phyloP scores from a whole-genome alignment of 768 basidiomycete species.

The Naganishia kalamii region DNA sequence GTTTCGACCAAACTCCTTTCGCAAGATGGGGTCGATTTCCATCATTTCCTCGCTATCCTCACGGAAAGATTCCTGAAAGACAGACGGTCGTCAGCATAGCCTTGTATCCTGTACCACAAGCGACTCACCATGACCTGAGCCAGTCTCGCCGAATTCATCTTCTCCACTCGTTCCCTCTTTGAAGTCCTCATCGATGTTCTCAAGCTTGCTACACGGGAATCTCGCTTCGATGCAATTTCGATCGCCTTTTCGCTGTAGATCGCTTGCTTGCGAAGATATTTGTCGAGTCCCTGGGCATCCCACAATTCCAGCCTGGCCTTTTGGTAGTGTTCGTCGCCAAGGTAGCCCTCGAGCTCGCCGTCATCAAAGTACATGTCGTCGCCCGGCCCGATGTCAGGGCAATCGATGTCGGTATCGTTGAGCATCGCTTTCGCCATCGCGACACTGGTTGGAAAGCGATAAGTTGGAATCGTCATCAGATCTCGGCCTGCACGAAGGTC shows the following conservation, averaged over 20 bases:
- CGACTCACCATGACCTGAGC: constrained; percentile 2
- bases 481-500: not conserved
- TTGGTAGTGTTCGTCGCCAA: not conserved
- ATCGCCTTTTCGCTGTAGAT: not conserved
- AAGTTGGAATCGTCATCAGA: not conserved
- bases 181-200: too few relatives aligned
- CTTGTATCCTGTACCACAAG: not conserved
- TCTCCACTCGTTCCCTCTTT: not conserved
- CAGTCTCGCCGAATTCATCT: not conserved
- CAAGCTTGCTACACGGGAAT: not conserved
- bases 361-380: constrained; percentile 7
- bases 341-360: constrained; percentile 5
- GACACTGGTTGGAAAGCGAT: not conserved
- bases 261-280: not conserved
- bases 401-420: not conserved
- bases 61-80: constrained; percentile 2
- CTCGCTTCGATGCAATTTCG: not conserved
- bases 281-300: constrained; percentile 9
- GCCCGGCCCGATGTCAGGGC: not conserved
- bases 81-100: too few relatives aligned
- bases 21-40: not conserved
- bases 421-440: constrained; percentile 10
- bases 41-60: not conserved
- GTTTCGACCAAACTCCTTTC: not conserved
- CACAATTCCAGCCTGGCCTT: not conserved